Conservation (phyloP, 306 rosid species). For the Ormosia emarginata region DNA sequence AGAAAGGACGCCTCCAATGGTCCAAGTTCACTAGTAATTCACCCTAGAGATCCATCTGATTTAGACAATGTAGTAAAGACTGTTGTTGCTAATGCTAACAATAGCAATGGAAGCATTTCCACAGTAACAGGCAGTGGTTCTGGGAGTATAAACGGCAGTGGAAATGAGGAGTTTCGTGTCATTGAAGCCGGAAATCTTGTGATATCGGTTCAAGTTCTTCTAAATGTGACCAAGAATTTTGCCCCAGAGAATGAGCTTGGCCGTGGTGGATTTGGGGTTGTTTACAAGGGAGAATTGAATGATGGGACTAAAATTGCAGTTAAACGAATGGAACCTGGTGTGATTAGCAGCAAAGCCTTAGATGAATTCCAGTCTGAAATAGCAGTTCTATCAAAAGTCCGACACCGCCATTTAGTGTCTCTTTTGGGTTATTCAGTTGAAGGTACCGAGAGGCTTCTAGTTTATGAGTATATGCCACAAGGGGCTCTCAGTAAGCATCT, state of each 20-base stretch:
- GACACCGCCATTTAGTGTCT: slow-evolving; percentile 88
- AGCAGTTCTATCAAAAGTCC: slow-evolving; percentile 77
- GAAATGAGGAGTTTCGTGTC: slow-evolving; percentile 53
- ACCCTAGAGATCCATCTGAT: slow-evolving; percentile 73
- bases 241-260: slow-evolving; percentile 81
- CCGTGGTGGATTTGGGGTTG: slow-evolving; percentile 88
- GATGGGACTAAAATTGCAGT: slow-evolving; percentile 88
- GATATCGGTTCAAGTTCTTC: slow-evolving; percentile 78
- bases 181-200: slow-evolving; percentile 73
- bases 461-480: slow-evolving; percentile 79
- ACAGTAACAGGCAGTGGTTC: slow-evolving; percentile 40
- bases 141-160: slow-evolving; percentile 42
- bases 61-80: slow-evolving; percentile 55
- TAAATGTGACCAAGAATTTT: slow-evolving; percentile 66
- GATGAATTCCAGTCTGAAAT: slow-evolving; percentile 87
- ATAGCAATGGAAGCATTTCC: slow-evolving; percentile 43
- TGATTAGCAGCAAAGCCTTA: slow-evolving; percentile 62
- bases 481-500: slow-evolving; percentile 91
- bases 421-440: slow-evolving; percentile 70
- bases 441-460: slow-evolving; percentile 75
- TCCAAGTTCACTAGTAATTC: slow-evolving; percentile 58
- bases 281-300: slow-evolving; percentile 72
- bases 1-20: slow-evolving; percentile 32
- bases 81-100: slow-evolving; percentile 53
- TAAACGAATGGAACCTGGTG: slow-evolving; percentile 75